Percentiles rank a stretch among this genome's conserved stretches.
phyloP scores from a whole-genome alignment of 768 basidiomycete species.

The Suillus plorans region DNA sequence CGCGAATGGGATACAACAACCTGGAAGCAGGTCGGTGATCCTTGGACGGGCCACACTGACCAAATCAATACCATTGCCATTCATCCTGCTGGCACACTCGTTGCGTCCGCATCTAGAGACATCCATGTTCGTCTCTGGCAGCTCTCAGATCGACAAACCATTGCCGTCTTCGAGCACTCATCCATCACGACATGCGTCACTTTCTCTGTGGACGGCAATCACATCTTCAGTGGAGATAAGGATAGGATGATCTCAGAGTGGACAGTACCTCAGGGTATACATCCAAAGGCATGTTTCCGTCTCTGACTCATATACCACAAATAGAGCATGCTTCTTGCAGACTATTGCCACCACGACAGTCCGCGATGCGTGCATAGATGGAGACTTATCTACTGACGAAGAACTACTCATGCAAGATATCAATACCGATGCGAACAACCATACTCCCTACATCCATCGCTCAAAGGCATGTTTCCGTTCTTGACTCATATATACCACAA shows the following conservation, averaged over 20 bases:
- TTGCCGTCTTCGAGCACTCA: background rate
- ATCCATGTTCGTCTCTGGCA: background rate
- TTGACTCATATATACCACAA: too few relatives aligned
- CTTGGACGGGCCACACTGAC: background rate
- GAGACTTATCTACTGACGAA: background rate
- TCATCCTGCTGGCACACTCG: background rate
- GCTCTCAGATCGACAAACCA: background rate
- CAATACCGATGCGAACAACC: too few relatives aligned
- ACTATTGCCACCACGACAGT: background rate
- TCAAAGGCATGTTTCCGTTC: too few relatives aligned
- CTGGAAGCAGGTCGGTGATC: background rate
- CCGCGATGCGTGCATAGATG: background rate
- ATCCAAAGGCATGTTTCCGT: background rate
- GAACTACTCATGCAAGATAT: background rate
- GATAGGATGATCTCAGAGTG: background rate
- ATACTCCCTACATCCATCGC: too few relatives aligned
- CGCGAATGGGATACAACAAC: background rate
- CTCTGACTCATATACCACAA: too few relatives aligned
- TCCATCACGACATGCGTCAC: background rate
- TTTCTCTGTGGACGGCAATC: background rate
- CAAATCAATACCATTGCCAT: background rate
- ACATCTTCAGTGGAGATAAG: background rate
- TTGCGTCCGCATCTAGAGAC: background rate
- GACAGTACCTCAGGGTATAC: background rate
- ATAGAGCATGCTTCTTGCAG: background rate